Base-by-base conservation (phyloP, 768 basidiomycete species). In the Kwoniella pini region DNA sequence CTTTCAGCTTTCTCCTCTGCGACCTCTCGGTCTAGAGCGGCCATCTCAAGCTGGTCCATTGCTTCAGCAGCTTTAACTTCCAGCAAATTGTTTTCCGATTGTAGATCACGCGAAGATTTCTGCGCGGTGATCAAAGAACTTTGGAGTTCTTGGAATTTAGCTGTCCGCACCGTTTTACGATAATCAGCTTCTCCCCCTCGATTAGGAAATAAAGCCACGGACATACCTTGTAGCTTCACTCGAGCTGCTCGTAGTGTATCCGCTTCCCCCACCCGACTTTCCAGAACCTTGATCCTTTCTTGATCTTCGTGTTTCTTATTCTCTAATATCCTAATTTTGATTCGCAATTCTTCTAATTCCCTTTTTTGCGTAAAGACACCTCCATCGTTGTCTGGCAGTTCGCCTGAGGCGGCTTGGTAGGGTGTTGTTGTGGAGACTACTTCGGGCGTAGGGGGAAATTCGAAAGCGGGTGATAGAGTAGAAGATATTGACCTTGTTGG, bases 1-100 rank as follows among this genome's bases (percentile, higher is more conserved):
- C 85, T 74, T 77, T 97, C 95, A 0, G 89, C 87, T 60, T 86
- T 85, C 77, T 97, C 95, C 74, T 98, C 96, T 0, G 95, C 94
- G 38, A 98, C 86, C 77, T 99, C 96, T 79, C 91, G 92, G 76
- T 99, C 96, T 68, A 99, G 80, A 84, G 90, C 90, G 2, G 86
- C 83, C 88, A 97, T 92, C 80, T 99, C 96, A 38, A 98, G 80
- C 73, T 94, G 90, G 59, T 97, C 95, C 53, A 89, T 85, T 1
- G 88, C 76, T 75, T 98, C 95, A 2, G 87, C 79, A 1, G 90
- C 81, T 22, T 89, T 83, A 15, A 80, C 80, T 64, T 94, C 90
- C 31, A 91, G 80, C 31, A 86, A 83, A 0, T 86, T 82, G n/a
- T 91, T 81, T 60, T 91, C 88, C 62, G 88, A 83, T 7, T 86